Evolutionary conservation across 768 basidiomycete genomes (phyloP).

Genomic region (Coprinopsis sp.): DNA sequence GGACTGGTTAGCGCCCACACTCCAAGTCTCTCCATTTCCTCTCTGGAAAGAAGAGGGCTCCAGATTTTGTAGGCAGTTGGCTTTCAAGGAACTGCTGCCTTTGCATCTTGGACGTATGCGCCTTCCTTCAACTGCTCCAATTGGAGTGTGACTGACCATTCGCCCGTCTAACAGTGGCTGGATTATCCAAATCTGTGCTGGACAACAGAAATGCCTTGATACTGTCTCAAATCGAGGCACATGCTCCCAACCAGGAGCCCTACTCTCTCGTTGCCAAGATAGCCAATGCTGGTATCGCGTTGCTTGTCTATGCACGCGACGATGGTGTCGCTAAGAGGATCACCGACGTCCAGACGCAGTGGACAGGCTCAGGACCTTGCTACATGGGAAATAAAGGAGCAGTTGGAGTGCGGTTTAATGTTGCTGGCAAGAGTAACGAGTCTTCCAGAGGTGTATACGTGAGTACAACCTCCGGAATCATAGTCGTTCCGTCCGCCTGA

Average conservation of each 20-base stretch:
- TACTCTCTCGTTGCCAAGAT: constrained; percentile 77
- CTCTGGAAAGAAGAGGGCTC: constrained; percentile 55
- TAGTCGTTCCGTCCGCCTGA: neutral
- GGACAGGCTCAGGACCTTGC: constrained; percentile 67
- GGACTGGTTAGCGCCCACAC: constrained; percentile 84
- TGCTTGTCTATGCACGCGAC: constrained; percentile 84
- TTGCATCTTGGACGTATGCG: constrained; percentile 80
- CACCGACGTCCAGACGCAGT: constrained; percentile 63
- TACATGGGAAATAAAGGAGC: constrained; percentile 96
- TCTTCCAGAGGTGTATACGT: constrained; percentile 81
- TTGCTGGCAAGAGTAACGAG: constrained; percentile 47
- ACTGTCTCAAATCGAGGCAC: constrained; percentile 63
- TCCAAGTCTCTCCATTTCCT: constrained; percentile 74
- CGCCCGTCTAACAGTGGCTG: constrained; percentile 52
- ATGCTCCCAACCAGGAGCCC: constrained; percentile 66
- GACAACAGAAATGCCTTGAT: constrained; percentile 68
- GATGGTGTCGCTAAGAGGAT: constrained; percentile 56
- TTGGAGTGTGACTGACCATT: constrained; percentile 6
- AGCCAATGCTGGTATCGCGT: constrained; percentile 82
- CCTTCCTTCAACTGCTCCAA: neutral
- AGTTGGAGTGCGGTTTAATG: constrained; percentile 79
- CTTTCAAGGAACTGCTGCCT: constrained; percentile 90
- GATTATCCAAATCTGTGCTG: constrained; percentile 67
- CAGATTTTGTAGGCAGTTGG: constrained; percentile 88
- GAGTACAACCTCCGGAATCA: constrained; percentile 37